Percentiles rank a stretch among this genome's conserved stretches.
These are phyloP conservation scores for Penicillium desertorum DNA, from an alignment of 495 filamentous ascomycete genomes.

Conservation along the genomic window DNA sequence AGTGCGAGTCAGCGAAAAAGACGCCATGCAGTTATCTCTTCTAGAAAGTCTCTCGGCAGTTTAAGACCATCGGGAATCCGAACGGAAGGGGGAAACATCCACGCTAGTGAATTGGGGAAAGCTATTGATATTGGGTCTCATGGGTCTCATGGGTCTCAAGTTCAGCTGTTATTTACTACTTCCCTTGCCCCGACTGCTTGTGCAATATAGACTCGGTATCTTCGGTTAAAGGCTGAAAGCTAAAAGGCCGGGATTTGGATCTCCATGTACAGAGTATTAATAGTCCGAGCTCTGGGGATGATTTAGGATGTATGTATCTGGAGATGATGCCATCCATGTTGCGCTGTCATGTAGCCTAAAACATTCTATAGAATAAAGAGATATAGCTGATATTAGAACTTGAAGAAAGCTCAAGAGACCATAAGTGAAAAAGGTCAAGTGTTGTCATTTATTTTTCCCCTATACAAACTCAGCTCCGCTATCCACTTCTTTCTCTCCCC, in stretches of 20 bases:
- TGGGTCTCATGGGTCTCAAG: no score
- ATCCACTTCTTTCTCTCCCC: constrained; percentile 21
- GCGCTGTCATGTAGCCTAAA: background rate
- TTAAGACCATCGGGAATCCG: background rate
- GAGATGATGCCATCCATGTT: background rate
- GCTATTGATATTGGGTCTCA: background rate
- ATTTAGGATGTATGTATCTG: background rate
- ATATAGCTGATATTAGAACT: background rate
- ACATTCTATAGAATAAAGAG: background rate
- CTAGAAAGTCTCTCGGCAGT: constrained; percentile 8
- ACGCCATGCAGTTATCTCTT: constrained; percentile 19
- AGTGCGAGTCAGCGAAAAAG: constrained; percentile 1
- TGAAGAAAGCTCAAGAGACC: background rate
- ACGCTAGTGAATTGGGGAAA: background rate
- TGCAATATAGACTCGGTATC: background rate
- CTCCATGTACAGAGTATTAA: background rate
- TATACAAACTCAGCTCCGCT: constrained; percentile 24
- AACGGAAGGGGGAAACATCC: background rate
- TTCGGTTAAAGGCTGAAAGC: constrained; percentile 6
- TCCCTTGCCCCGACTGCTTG: constrained; percentile 8
- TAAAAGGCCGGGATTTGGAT: background rate
- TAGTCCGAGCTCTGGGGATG: background rate
- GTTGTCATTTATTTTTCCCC: constrained; percentile 13
- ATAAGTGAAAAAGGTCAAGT: background rate
- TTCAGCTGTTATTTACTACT: no score